Evolutionary conservation across 352 stramenopile genomes (phyloP), one percentile per base, ranked within the genome.

Genomic region (Phytophthora hibernalis): DNA sequence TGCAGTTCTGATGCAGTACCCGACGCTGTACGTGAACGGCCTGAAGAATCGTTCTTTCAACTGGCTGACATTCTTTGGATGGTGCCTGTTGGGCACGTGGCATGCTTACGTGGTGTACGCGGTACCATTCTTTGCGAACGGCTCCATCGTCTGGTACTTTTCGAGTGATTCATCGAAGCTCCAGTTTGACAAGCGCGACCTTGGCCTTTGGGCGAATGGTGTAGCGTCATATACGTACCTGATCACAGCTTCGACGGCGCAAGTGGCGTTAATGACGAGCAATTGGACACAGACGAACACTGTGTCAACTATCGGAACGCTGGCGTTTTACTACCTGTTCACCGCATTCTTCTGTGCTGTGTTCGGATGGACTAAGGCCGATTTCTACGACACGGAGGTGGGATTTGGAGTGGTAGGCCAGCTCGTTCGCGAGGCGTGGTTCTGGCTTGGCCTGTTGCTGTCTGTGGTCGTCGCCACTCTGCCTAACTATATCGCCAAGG

Each of bases 1-100:
- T 33, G 84, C 85, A 0, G 89, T 94, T 51, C 77, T 96, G 16
- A 96, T 96, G 89, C 89, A 96, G 65, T 96, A 96, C 66, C 89
- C 89, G 13, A 94, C 87, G 15, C 72, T 96, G 66, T 96, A 96
- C 44, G 81, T 91, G 54, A 96, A 96, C 49, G 89, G 89, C 2
- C 53, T 96, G 28, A 92, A 94, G 74, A 95, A 94, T 52, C 82
- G 89, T 2, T 95, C 87, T 54, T 96, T 96, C 65, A 96, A 96
- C 70, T 95, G 87, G 87, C 72, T 95, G 43, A 90, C 84, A 15
- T 96, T 96, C 62, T 90, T 93, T 52, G 86, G 86, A 2, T 96
- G 89, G 89, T 96, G 87, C 59, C 63, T 83, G 8, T 71, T 96
- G 4, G 89, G 89, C 11, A 72, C 83, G n/a, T 96, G 89, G 89